Evolutionary conservation across 2,329 filamentous ascomycete species (phyloP), one percentile per base, ranked within the genome.

Genomic region (Parastagonospora nodorum): DNA sequence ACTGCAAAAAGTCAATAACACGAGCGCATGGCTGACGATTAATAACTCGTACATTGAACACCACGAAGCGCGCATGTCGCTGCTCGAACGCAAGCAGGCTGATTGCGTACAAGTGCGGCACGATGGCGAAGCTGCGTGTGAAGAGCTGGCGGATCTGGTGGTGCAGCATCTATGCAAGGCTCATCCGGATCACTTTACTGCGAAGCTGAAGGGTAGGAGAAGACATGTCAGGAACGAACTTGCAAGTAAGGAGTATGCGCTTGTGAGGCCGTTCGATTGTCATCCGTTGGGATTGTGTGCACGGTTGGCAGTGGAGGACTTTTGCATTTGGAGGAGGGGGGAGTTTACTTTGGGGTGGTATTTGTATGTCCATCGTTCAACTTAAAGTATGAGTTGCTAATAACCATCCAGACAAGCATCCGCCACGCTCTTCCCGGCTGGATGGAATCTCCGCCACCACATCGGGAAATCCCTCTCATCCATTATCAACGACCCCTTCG

Each of bases 371-470:
- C 8, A 15, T 15, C 10, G 6, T 14, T 8, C 8, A 16, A 9
- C 14, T n/a, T 11, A 9, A 15, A n/a, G 16, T 16, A 35, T n/a
- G 5, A 24, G 19, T 41, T 40, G 16, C 48, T 35, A 15, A 27
- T 5, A n/a, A 31, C 8, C 12, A 42, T 29, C 12, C 35, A 80
- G 78, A 27, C 72, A 75, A 46, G 80, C 80, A 19, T 80, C 78
- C 39, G 80, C 80, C 5, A 82, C 78, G 11, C 67, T 82, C 5
- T 82, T 82, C 55, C 81, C 80, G 1, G 77, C 80, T 0, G 81
- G 81, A 7, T 83, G 80, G 79, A 75, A 75, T 16, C 72, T 82
- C 10, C 64, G 75, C 33, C 70, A 77, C 38, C 74, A 79, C 24
- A 79, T 83, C 38, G 80, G 80, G 19, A 78, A 73, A 59, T 77